phyloP scores from a whole-genome alignment of 208 protist species.

The Crithidia expoeki region DNA sequence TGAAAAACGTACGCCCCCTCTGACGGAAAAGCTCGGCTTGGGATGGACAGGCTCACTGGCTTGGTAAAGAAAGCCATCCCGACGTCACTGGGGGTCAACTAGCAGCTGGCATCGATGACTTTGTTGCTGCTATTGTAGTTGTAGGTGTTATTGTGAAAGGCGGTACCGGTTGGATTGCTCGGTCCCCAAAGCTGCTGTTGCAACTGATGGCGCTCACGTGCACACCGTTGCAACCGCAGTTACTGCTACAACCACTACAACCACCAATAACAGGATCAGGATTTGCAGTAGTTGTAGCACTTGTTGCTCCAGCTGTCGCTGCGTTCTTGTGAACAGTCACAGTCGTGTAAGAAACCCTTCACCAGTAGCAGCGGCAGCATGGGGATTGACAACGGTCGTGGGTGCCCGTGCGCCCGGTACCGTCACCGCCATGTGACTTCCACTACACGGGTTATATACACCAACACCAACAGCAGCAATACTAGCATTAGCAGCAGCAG shows the following conservation, averaged over 20 bases:
- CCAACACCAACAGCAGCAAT: neutral
- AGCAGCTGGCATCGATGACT: neutral
- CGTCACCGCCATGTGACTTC: neutral
- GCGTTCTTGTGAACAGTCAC: neutral
- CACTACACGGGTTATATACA: neutral
- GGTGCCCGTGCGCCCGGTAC: neutral
- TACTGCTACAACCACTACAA: neutral
- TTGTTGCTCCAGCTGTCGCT: neutral
- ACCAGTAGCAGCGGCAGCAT: neutral
- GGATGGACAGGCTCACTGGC: neutral
- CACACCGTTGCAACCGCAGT: neutral
- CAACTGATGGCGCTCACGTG: slow-evolving; percentile 2
- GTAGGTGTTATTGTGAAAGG: neutral
- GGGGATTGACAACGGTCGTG: neutral
- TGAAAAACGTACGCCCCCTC: slow-evolving; percentile 8
- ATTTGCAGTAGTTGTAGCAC: neutral
- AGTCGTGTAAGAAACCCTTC: neutral
- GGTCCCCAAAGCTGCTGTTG: slow-evolving; percentile 12
- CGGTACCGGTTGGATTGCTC: neutral
- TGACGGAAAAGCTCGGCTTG: neutral
- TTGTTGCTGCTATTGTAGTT: neutral
- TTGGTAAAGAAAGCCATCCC: neutral
- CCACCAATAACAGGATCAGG: neutral
- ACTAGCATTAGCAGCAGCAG: neutral
- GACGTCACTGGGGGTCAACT: neutral